Conservation (phyloP, 2,329 filamentous ascomycete genomes). For the Chrysoporthe deuterocubensis region DNA sequence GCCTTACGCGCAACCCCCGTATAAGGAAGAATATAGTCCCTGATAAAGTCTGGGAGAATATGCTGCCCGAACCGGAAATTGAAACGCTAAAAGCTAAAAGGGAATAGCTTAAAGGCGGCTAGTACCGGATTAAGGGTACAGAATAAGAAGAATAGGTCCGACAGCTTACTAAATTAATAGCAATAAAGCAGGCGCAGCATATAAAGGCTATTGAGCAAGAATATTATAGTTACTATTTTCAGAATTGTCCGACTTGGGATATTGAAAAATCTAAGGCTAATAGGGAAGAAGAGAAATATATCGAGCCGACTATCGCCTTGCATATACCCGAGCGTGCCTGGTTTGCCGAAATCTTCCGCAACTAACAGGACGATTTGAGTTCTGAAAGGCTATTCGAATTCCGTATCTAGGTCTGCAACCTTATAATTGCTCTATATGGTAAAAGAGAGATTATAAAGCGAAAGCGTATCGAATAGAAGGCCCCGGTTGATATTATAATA, state of each 20-base stretch:
- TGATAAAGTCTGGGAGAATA: conserved; percentile 35
- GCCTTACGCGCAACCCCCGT: conserved; percentile 37
- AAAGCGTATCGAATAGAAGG: conserved; percentile 3
- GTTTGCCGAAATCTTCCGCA: conserved; percentile 28
- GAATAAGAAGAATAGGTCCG: conserved; percentile 34
- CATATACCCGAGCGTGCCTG: conserved; percentile 29
- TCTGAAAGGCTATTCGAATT: conserved; percentile 21
- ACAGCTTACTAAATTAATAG: conserved; percentile 33
- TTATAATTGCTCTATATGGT: conserved; percentile 23
- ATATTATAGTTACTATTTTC: conserved; percentile 38
- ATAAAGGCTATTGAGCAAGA: conserved; percentile 30
- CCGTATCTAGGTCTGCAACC: conserved; percentile 24
- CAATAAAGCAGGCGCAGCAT: conserved; percentile 30
- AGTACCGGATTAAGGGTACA: conserved; percentile 33
- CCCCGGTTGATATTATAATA: conserved; percentile 9
- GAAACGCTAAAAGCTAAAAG: conserved; percentile 29
- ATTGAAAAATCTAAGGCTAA: conserved; percentile 33
- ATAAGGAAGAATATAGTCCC: conserved; percentile 37
- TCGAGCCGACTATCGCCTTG: conserved; percentile 27
- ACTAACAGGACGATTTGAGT: conserved; percentile 28
- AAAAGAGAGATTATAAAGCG: conserved; percentile 27
- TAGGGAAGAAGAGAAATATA: conserved; percentile 31
- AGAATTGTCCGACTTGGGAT: conserved; percentile 28
- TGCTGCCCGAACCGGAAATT: conserved; percentile 36
- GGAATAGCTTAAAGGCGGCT: conserved; percentile 34